These are phyloP conservation scores for Huntiella bhutanensis DNA, from an alignment of 2,329 filamentous ascomycete genomes.

Conservation along the genomic window DNA sequence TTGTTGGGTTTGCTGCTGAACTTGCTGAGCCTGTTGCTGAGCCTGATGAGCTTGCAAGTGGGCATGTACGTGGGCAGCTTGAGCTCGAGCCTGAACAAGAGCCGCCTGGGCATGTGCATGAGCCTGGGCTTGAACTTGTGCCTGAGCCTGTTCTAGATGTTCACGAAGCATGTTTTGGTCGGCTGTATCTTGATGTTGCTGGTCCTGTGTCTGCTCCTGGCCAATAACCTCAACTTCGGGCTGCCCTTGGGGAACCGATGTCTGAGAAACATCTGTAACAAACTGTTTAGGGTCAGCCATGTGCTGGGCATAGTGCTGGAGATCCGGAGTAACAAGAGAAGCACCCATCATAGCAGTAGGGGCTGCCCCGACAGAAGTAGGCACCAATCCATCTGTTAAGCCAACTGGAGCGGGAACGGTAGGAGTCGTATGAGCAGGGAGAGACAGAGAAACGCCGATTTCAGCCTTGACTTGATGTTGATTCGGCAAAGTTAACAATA, in stretches of 20 bases:
- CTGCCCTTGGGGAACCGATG: background rate
- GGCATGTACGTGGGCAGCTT: slow-evolving; percentile 2
- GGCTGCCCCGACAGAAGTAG: background rate
- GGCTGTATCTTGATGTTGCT: background rate
- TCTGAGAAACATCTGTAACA: background rate
- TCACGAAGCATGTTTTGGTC: no score
- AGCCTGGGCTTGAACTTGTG: slow-evolving; percentile 2
- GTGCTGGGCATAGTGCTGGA: background rate
- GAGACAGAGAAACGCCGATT: background rate
- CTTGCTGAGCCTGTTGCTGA: background rate
- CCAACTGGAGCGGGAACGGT: no score
- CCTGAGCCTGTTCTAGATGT: background rate
- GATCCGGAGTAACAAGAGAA: background rate
- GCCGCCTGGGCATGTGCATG: slow-evolving; percentile 6
- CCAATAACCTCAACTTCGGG: background rate
- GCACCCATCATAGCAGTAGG: slow-evolving; percentile 1
- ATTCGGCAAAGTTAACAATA: background rate
- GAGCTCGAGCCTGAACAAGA: slow-evolving; percentile 6
- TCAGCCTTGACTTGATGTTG: background rate
- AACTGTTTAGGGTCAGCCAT: background rate
- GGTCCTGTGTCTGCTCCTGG: background rate
- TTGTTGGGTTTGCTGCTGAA: background rate
- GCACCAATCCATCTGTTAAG: no score
- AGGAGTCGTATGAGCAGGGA: no score
- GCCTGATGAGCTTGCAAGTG: background rate